Conservation (phyloP, 1,139 yeast genomes). For the Diutina scorzettiae region DNA sequence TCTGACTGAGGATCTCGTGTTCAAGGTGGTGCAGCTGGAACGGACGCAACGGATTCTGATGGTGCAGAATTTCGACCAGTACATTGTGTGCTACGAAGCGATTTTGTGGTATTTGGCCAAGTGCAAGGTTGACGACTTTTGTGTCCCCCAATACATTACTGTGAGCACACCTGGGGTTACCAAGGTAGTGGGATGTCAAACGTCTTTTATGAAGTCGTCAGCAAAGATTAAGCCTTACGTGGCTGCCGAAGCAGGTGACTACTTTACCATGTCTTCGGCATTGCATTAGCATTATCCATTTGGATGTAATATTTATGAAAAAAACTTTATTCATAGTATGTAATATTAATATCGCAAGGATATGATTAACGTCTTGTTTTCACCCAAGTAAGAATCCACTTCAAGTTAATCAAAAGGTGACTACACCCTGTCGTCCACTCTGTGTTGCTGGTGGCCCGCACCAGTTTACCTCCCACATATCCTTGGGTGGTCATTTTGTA, state of each 20-base stretch:
- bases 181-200: not conserved
- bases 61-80: slow-evolving; percentile 37
- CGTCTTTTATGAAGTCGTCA: not conserved
- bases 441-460: slow-evolving; percentile 58
- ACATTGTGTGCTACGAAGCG: slow-evolving; percentile 30
- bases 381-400: slow-evolving; percentile 36
- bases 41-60: slow-evolving; percentile 32
- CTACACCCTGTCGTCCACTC: slow-evolving; percentile 92
- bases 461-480: slow-evolving; percentile 66
- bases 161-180: not conserved
- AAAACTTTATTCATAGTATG: too few species aligned
- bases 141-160: not conserved
- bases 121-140: not conserved
- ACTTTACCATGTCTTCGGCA: not conserved
- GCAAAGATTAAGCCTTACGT: not conserved
- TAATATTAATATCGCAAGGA: too few species aligned
- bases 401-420: slow-evolving; percentile 58
- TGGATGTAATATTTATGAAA: too few species aligned
- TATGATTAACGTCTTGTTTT: not conserved
- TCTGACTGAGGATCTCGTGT: slow-evolving; percentile 15
- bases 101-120: slow-evolving; percentile 9
- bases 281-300: too few species aligned
- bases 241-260: not conserved
- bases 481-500: slow-evolving; percentile 43
- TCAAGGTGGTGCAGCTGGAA: slow-evolving; percentile 28